These are phyloP conservation scores for Nicotiana knightiana DNA, from an alignment of 257 asterid species.

Conservation along the genomic window DNA sequence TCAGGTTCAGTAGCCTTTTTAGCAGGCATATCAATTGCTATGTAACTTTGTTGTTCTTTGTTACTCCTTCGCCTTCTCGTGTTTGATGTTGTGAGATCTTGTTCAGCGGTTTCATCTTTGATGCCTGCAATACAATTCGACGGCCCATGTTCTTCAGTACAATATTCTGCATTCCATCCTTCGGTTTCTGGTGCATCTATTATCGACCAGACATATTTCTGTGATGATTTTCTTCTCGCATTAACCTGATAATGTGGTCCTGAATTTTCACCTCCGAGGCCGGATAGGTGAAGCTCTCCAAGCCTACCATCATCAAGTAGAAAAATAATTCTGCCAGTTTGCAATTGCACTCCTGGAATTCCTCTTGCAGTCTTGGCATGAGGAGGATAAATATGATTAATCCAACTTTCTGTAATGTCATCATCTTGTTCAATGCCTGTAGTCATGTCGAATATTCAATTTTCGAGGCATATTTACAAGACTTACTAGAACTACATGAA, in stretches of 20 bases:
- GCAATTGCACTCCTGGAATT: conserved; percentile 55
- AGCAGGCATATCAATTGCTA: conserved; percentile 29
- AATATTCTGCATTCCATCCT: conserved; percentile 92
- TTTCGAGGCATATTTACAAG: not conserved
- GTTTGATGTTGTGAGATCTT: conserved; percentile 15
- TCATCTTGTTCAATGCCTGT: conserved; percentile 37
- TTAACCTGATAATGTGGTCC: conserved; percentile 47
- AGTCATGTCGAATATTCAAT: conserved; percentile 12
- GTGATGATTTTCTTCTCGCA: conserved; percentile 38
- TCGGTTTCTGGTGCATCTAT: conserved; percentile 84
- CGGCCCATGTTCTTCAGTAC: conserved; percentile 78
- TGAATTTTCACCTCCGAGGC: conserved; percentile 53
- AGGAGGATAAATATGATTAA: conserved; percentile 64
- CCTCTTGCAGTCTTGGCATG: conserved; percentile 62
- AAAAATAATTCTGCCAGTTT: conserved; percentile 57
- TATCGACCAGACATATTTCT: conserved; percentile 69
- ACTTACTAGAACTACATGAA: not conserved
- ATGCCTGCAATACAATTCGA: conserved; percentile 64
- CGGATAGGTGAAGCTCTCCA: conserved; percentile 69
- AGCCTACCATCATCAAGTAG: conserved; percentile 79
- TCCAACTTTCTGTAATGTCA: conserved; percentile 48
- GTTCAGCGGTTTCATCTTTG: conserved; percentile 47
- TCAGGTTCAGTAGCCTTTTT: conserved; percentile 12
- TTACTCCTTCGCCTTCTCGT: conserved; percentile 54
- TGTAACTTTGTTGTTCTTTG: conserved; percentile 44